Evolutionary conservation across 495 filamentous ascomycete genomes (phyloP), one percentile per base, ranked within the genome.

Genomic region (Penicillium pulvis): DNA sequence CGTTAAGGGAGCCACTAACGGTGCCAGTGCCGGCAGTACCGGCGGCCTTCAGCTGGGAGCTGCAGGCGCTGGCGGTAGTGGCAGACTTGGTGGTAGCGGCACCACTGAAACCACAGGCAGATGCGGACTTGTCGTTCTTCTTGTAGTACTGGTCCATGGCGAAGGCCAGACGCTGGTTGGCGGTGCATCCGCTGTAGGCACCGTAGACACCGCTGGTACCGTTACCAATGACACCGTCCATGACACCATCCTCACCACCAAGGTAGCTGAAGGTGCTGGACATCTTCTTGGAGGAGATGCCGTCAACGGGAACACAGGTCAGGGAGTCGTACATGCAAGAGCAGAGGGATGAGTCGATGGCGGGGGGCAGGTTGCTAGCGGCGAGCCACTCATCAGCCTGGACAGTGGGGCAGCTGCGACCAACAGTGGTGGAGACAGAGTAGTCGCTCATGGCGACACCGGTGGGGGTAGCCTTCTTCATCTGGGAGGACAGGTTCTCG

Each of bases 121-220:
- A 41, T 20, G 44, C 43, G 31, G 89, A 85, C 47, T 73, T 66
- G 47, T 69, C 66, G 47, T 72, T 71, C 63, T 75, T 73, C 54
- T 85, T 70, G 79, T 92, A 94, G 83, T 95, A 98, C 55, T 74
- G 69, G 77, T 96, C 85, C 69, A 98, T 85, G 52, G 87, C 91
- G 70, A 85, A 96, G 43, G 84, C 87, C 28, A 98, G 85, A 76
- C 92, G 83, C 75, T 97, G 82, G 60, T 79, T 83, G 63, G 85
- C 50, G 61, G 80, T 83, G 81, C 94, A 98, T 86, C 96, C 94
- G 71, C 86, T 86, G 79, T 92, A 98, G 14, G 91, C 86, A 33
- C 94, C 94, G 73, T 95, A 98, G 14, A 76, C 77, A 54, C 92
- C 94, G 33, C 77, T 82, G 60, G 81, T 83, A 20, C 77, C 78